Conservation (phyloP, 768 basidiomycete species). For the Panaeolus papilionaceus region DNA sequence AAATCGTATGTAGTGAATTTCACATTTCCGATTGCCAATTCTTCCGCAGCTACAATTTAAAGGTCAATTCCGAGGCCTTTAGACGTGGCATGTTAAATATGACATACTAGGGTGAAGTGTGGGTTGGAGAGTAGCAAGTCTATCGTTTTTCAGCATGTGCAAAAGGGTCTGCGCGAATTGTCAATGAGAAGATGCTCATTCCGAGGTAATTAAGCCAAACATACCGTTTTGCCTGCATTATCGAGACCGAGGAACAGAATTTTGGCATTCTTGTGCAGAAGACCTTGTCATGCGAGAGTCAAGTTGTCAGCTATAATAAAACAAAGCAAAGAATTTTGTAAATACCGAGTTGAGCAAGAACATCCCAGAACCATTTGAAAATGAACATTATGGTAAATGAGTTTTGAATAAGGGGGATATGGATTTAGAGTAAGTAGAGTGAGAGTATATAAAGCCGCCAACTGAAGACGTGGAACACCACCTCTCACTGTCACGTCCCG, state of each 20-base stretch:
- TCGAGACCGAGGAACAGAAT: constrained; percentile 98
- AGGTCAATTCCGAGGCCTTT: constrained; percentile 17
- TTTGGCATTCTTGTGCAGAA: constrained; percentile 98
- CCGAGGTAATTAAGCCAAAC: constrained; percentile 28
- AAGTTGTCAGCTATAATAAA: constrained; percentile 22
- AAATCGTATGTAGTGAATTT: constrained; percentile 99
- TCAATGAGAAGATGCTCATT: constrained; percentile 17
- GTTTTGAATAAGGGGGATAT: constrained; percentile 20
- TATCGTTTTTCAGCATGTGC: constrained; percentile 99
- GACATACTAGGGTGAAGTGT: constrained; percentile 95
- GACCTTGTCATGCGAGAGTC: constrained; percentile 52
- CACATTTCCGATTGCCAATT: constrained; percentile 97
- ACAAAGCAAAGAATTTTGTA: constrained; percentile 19
- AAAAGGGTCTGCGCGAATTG: constrained; percentile 73
- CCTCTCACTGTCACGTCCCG: background rate
- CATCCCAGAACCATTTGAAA: constrained; percentile 96
- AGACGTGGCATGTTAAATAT: constrained; percentile 7
- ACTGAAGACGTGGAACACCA: constrained; percentile 29
- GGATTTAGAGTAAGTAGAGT: constrained; percentile 22
- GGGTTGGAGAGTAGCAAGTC: constrained; percentile 95
- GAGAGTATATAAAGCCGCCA: constrained; percentile 16
- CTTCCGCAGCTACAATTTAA: constrained; percentile 83
- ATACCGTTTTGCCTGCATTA: constrained; percentile 98
- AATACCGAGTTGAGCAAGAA: constrained; percentile 92
- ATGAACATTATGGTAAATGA: constrained; percentile 67